phyloP scores from a whole-genome alignment of 768 basidiomycete species.

The Rhodotorula kratochvilovae region DNA sequence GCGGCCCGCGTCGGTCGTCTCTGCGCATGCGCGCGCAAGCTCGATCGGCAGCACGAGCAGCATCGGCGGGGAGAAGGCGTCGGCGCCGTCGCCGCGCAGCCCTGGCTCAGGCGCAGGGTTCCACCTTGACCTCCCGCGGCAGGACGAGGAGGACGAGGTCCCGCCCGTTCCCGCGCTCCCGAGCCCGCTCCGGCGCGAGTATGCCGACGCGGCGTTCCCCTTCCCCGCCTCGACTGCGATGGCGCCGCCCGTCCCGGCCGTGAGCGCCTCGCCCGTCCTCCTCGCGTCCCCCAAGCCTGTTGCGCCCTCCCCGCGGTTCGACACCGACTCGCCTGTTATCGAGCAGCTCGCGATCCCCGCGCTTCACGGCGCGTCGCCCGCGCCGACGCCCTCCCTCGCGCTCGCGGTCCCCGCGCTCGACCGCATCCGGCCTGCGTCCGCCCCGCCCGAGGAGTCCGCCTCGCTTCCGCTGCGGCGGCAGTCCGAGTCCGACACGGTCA shows the following conservation, averaged over 20 bases:
- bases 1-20: conserved; percentile 30
- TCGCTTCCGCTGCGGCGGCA: not conserved
- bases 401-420: too few relatives aligned
- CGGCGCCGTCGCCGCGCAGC: not conserved
- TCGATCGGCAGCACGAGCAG: not conserved
- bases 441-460: conserved; percentile 6
- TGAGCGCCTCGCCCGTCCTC: too few relatives aligned
- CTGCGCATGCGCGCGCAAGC: not conserved
- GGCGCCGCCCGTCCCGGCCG: too few relatives aligned
- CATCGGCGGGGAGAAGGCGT: not conserved
- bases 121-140: conserved; percentile 3
- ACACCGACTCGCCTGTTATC: not conserved
- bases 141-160: not conserved
- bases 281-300: not conserved
- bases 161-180: conserved; percentile 1
- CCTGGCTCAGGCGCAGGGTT: not conserved
- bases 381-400: too few relatives aligned
- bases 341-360: not conserved
- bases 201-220: conserved; percentile 5
- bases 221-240: not conserved
- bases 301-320: not conserved
- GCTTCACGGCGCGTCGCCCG: not conserved
- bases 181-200: conserved; percentile 1
- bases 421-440: not conserved
- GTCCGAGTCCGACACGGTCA: conserved; percentile 7